These are phyloP conservation scores for Pelargonium nanum DNA, from an alignment of 345 rosid genomes.

Conservation along the genomic window DNA sequence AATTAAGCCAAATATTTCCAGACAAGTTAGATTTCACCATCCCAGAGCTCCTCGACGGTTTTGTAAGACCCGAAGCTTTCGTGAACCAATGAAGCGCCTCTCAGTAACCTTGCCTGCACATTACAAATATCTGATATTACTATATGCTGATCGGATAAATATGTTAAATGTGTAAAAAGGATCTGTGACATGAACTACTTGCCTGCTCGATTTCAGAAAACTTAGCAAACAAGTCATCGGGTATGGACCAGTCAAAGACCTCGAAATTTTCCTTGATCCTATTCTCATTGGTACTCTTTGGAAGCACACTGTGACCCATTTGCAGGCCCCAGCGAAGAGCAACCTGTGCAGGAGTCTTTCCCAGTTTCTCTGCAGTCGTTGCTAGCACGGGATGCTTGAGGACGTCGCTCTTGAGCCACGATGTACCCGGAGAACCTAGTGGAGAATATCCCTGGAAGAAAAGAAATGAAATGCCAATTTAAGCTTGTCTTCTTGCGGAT, in stretches of 20 bases:
- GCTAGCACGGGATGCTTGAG: constrained; percentile 39
- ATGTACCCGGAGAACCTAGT: constrained; percentile 70
- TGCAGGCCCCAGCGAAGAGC: constrained; percentile 82
- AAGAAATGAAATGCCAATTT: too few species aligned
- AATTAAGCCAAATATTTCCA: too few species aligned
- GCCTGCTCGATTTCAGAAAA: constrained; percentile 60
- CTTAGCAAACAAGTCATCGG: constrained; percentile 49
- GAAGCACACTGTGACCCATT: constrained; percentile 81
- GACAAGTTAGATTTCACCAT: constrained; percentile 76
- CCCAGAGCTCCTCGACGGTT: constrained; percentile 71
- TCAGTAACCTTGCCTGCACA: constrained; percentile 49
- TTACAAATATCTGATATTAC: background rate
- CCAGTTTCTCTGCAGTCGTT: constrained; percentile 46
- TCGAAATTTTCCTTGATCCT: constrained; percentile 70
- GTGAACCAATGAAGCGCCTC: constrained; percentile 44
- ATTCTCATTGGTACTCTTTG: constrained; percentile 55
- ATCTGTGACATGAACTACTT: too few species aligned
- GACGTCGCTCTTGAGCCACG: constrained; percentile 51
- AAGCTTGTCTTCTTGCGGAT: too few species aligned
- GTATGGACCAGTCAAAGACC: constrained; percentile 67
- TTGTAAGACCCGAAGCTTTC: constrained; percentile 45
- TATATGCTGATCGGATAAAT: too few species aligned
- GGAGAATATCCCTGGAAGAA: constrained; percentile 85
- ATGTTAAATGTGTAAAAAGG: too few species aligned
- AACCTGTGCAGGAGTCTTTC: constrained; percentile 78